These are phyloP conservation scores for Scheffersomyces insectosa DNA, from an alignment of 1,139 yeast genomes.

Conservation along the genomic window DNA sequence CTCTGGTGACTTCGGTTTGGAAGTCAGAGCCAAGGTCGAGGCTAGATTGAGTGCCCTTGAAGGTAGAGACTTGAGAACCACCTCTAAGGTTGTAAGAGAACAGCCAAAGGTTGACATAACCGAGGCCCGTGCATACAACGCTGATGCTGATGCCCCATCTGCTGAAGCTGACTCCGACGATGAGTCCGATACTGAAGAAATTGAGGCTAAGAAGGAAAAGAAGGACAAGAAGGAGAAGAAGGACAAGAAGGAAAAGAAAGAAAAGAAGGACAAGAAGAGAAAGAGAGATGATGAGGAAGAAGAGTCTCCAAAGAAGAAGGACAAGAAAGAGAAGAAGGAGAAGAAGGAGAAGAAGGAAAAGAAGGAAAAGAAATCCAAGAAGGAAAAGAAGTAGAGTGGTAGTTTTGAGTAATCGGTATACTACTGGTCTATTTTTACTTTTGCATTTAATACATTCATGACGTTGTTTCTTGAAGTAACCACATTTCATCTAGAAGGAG, in stretches of 20 bases:
- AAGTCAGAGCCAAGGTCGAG: constrained; percentile 91
- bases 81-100: constrained; percentile 72
- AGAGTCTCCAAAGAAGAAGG: constrained; percentile 45
- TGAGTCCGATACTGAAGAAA: constrained; percentile 53
- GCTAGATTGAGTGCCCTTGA: constrained; percentile 91
- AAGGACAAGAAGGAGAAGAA: constrained; percentile 31
- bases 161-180: constrained; percentile 39
- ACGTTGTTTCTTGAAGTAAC: background rate
- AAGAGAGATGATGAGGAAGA: constrained; percentile 9
- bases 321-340: constrained; percentile 39
- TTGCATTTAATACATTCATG: constrained; percentile 1
- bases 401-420: no score
- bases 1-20: constrained; percentile 89
- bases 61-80: constrained; percentile 89
- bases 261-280: constrained; percentile 29
- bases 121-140: constrained; percentile 87
- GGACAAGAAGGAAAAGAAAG: constrained; percentile 24
- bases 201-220: constrained; percentile 34
- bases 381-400: constrained; percentile 38
- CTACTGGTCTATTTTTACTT: background rate
- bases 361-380: constrained; percentile 38
- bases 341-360: constrained; percentile 28
- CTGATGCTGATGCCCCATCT: constrained; percentile 79
- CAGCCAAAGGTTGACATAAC: constrained; percentile 81
- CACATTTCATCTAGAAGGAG: background rate